Conservation (phyloP, 371 early-diverging fungal species). For the Rhizomucor pusillus region DNA sequence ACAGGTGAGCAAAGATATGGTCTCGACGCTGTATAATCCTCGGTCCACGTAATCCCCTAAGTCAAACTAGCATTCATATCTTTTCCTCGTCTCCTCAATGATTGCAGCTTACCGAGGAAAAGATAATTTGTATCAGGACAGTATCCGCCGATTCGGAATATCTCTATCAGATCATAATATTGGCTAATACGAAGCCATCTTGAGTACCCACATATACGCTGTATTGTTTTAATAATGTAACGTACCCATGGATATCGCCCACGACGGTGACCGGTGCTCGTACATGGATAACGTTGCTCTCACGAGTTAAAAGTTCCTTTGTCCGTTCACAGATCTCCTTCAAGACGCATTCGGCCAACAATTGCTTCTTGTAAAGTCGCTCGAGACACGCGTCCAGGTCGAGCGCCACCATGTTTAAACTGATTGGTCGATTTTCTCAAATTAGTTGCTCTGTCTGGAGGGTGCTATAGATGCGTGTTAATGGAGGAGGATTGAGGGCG, state of each 20-base stretch:
- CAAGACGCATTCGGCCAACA: conserved; percentile 83
- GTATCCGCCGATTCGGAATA: conserved; percentile 92
- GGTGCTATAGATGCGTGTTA: too few relatives aligned
- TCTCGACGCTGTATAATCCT: conserved; percentile 94
- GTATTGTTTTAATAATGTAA: neutral
- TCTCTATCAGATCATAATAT: conserved; percentile 93
- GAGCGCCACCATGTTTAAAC: conserved; percentile 41
- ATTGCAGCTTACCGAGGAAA: conserved; percentile 73
- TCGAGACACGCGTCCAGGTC: conserved; percentile 73
- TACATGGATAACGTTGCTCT: conserved; percentile 90
- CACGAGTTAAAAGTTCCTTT: conserved; percentile 83
- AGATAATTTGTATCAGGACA: conserved; percentile 94
- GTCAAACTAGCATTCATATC: neutral
- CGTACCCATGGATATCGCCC: conserved; percentile 94
- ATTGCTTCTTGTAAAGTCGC: conserved; percentile 70
- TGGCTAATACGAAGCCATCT: conserved; percentile 58
- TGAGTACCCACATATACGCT: neutral
- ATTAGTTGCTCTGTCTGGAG: too few relatives aligned
- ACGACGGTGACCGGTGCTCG: conserved; percentile 91
- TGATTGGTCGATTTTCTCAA: too few relatives aligned
- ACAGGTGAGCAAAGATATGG: conserved; percentile 86
- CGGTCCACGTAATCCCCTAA: conserved; percentile 97
- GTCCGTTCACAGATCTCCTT: conserved; percentile 87
- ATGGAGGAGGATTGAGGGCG: too few relatives aligned
- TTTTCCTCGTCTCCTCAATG: neutral